Percentiles rank a stretch among this genome's conserved stretches.
Conservation (phyloP, 129 eudicot species). For the Helianthus annuus region HanXRQr2.0-SUNRISE NC_035448.2:12477665-12478164, state of each 20-base stretch:
- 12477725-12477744: constrained; percentile 18
- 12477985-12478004: constrained; percentile 54
- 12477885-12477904: constrained; percentile 98
- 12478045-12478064: constrained; percentile 94
- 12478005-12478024: constrained; percentile 66
- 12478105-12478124: constrained; percentile 94
- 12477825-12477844: constrained; percentile 61
- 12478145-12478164: constrained; percentile 82
- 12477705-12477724: constrained; percentile 11
- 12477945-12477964: constrained; percentile 78
- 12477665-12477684: constrained; percentile 9
- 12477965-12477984: constrained; percentile 72
- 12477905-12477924: constrained; percentile 97
- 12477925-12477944: constrained; percentile 87
- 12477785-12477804: constrained; percentile 83
- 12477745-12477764: constrained; percentile 81
- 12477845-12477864: constrained; percentile 83
- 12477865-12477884: constrained; percentile 78
- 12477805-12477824: constrained; percentile 69
- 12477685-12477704: constrained; percentile 18
- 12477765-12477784: constrained; percentile 87
- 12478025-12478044: constrained; percentile 98
- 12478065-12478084: constrained; percentile 79
- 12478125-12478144: constrained; percentile 97
- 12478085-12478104: constrained; percentile 74